Evolutionary conservation across 2,329 filamentous ascomycete genomes (phyloP).

Genomic region (Colletotrichum caudatum): DNA sequence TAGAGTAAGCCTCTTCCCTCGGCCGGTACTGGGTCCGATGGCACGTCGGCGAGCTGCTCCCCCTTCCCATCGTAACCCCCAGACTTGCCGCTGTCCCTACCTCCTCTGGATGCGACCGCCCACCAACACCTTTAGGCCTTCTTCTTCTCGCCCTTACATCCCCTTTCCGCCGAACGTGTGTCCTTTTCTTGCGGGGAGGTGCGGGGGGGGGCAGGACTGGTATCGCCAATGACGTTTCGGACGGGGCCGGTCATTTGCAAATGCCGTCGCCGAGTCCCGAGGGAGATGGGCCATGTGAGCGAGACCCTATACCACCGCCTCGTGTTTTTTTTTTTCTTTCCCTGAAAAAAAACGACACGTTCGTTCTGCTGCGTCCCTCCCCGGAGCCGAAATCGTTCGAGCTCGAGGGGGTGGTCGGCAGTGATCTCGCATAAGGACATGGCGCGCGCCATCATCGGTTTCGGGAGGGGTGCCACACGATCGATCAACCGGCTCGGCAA

Average conservation of each 20-base stretch:
- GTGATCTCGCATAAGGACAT: background rate
- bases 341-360: too few species aligned
- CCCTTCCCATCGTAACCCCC: background rate
- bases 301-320: background rate
- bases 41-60: background rate
- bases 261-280: constrained; percentile 1
- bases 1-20: background rate
- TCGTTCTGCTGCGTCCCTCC: background rate
- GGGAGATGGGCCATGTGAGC: background rate
- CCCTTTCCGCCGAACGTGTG: background rate
- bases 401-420: background rate
- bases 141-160: background rate
- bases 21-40: background rate
- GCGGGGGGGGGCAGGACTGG: background rate
- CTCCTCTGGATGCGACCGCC: background rate
- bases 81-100: background rate
- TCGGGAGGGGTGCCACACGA: background rate
- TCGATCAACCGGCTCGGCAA: constrained; percentile 2
- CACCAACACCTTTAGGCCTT: background rate
- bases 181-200: background rate
- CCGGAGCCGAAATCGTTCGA: background rate
- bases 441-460: background rate
- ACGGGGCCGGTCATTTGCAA: background rate
- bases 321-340: background rate
- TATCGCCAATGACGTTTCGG: background rate